phyloP scores from a whole-genome alignment of 352 stramenopile genomes.

The Plasmopara halstedii region DNA sequence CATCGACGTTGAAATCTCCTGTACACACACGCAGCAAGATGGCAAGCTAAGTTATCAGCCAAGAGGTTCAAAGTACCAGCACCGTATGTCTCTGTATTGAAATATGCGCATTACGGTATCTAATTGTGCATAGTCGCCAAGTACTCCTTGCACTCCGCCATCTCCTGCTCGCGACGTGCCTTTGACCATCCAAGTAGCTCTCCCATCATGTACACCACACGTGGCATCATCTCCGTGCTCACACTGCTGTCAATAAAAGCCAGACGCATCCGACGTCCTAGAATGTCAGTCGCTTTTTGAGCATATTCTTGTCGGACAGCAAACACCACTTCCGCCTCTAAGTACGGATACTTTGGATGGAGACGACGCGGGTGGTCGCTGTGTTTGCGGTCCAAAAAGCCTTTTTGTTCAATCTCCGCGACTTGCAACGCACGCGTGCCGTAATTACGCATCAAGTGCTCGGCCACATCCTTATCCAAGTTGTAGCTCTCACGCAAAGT shows the following conservation, averaged over 20 bases:
- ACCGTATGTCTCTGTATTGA: background rate
- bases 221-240: constrained; percentile 62
- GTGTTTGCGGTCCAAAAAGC: constrained; percentile 77
- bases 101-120: no score
- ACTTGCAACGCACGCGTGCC: constrained; percentile 93
- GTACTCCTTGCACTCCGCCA: constrained; percentile 67
- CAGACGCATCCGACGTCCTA: constrained; percentile 89
- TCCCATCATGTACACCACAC: constrained; percentile 91
- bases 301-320: constrained; percentile 92
- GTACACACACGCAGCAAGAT: constrained; percentile 6
- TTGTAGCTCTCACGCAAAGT: constrained; percentile 91
- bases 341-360: constrained; percentile 91
- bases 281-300: constrained; percentile 88
- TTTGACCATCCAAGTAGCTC: constrained; percentile 84
- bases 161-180: constrained; percentile 62
- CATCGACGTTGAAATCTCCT: constrained; percentile 7
- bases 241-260: constrained; percentile 90
- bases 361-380: constrained; percentile 85
- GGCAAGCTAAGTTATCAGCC: background rate
- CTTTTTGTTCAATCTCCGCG: constrained; percentile 84
- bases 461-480: constrained; percentile 90
- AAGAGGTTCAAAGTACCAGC: background rate
- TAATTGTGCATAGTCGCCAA: constrained; percentile 86
- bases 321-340: constrained; percentile 93
- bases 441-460: constrained; percentile 95